phyloP scores from a whole-genome alignment of 2,329 filamentous ascomycete genomes.

The Diaporthe batatas region DNA sequence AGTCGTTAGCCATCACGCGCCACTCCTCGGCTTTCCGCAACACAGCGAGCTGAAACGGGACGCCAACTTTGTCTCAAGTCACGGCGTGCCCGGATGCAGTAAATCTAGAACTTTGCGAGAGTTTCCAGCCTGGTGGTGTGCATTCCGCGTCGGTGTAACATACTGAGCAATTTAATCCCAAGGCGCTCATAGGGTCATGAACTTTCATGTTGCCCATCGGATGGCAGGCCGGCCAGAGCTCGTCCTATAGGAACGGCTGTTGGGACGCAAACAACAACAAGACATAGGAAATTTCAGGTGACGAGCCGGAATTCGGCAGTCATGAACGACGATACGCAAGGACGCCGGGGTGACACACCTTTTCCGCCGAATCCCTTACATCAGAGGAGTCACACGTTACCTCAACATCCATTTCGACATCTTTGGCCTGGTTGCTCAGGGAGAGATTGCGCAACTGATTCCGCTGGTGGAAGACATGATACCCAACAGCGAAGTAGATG shows the following conservation, averaged over 20 bases:
- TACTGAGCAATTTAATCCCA: neutral
- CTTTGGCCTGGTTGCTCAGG: constrained; percentile 57
- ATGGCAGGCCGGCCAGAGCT: neutral
- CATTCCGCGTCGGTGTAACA: neutral
- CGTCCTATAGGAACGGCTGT: neutral
- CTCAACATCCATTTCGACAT: constrained; percentile 44
- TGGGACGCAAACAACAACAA: constrained; percentile 5
- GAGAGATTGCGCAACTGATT: constrained; percentile 69
- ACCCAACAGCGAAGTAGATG: constrained; percentile 70
- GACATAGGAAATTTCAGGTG: no score
- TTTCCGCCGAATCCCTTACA: constrained; percentile 41
- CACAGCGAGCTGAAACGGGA: constrained; percentile 4
- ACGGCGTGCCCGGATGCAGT: neutral
- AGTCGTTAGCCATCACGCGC: constrained; percentile 28
- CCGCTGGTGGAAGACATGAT: constrained; percentile 70
- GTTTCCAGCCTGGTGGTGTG: neutral
- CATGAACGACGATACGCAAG: constrained; percentile 36
- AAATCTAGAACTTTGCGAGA: neutral
- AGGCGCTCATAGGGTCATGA: neutral
- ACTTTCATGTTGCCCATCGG: constrained; percentile 5
- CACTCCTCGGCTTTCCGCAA: neutral
- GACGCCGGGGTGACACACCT: constrained; percentile 36
- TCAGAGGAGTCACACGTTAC: constrained; percentile 44
- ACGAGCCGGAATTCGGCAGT: neutral
- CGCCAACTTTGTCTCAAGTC: constrained; percentile 12